Conservation (phyloP, 169 alveolate species). For the Plasmodium blacklocki region DNA sequence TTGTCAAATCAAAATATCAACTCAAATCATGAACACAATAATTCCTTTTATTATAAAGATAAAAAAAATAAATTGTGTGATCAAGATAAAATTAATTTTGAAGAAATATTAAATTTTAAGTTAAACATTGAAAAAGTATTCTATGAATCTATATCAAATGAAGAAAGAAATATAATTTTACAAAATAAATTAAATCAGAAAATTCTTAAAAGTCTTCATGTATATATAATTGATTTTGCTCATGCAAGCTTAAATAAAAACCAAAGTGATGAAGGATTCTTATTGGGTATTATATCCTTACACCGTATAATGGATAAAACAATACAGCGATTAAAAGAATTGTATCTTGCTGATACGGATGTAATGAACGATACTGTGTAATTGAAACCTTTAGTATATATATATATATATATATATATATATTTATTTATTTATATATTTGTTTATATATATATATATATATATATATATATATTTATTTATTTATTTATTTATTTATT, state of each 20-base stretch:
- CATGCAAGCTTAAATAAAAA: slow-evolving; percentile 80
- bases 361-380: too few relatives aligned
- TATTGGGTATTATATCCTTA: slow-evolving; percentile 77
- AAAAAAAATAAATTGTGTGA: slow-evolving; percentile 5
- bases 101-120: slow-evolving; percentile 43
- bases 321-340: slow-evolving; percentile 19
- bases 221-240: slow-evolving; percentile 82
- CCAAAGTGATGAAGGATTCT: slow-evolving; percentile 78
- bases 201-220: slow-evolving; percentile 64
- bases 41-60: background rate
- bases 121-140: slow-evolving; percentile 35
- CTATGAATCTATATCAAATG: slow-evolving; percentile 39
- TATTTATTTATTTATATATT: background rate
- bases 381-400: background rate
- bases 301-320: slow-evolving; percentile 58
- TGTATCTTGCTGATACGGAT: background rate
- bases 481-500: too few relatives aligned
- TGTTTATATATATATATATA: background rate
- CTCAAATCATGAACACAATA: background rate
- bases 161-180: slow-evolving; percentile 33
- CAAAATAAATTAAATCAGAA: slow-evolving; percentile 20
- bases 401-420: background rate
- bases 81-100: slow-evolving; percentile 11
- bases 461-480: background rate
- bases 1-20: background rate